Evolutionary conservation across 164 flowering plant species (phyloP).

Genomic region (Kingdonia uniflora): DNA sequence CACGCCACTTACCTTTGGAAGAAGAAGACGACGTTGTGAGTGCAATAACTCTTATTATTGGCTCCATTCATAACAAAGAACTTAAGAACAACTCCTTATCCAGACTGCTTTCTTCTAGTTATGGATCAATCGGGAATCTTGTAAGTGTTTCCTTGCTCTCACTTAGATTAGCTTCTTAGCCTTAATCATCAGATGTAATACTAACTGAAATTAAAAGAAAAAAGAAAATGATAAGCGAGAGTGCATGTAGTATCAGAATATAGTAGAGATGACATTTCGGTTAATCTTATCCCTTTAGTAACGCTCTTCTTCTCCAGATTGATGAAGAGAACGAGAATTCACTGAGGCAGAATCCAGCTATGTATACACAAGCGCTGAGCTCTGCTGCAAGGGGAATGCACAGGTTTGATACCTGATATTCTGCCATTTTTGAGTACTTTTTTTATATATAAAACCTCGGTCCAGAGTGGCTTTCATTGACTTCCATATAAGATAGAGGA

Average conservation of each 20-base stretch:
- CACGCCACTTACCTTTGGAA: constrained; percentile 53
- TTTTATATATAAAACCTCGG: neutral
- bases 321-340: constrained; percentile 35
- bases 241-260: no score
- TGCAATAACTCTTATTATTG: constrained; percentile 65
- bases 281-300: no score
- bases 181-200: no score
- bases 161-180: neutral
- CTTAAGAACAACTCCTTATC: constrained; percentile 56
- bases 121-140: constrained; percentile 63
- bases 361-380: constrained; percentile 45
- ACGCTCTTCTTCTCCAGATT: constrained; percentile 36
- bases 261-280: no score
- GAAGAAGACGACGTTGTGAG: constrained; percentile 79
- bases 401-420: constrained; percentile 42
- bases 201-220: no score
- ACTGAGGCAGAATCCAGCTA: constrained; percentile 53
- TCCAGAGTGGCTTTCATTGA: no score
- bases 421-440: neutral
- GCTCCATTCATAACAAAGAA: constrained; percentile 53
- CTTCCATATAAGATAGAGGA: no score
- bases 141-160: constrained; percentile 30
- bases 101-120: constrained; percentile 69
- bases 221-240: no score
- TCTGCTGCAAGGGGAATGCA: constrained; percentile 67